Percentiles rank a stretch among this genome's conserved stretches.
Evolutionary conservation across 2,329 filamentous ascomycete genomes (phyloP).

Genomic region (Penicillium sp.): DNA sequence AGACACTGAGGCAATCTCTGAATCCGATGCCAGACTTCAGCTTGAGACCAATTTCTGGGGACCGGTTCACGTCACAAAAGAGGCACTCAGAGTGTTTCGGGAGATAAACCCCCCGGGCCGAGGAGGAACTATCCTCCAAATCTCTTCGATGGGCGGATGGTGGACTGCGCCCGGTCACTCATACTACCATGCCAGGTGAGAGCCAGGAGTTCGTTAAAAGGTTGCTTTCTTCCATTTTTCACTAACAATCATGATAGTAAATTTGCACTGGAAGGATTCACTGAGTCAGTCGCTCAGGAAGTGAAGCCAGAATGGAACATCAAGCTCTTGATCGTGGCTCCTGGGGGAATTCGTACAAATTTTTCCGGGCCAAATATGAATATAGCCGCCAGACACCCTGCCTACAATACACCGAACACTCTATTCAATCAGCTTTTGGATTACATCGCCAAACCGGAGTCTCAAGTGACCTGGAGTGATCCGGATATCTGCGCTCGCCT

Average conservation of each 20-base stretch:
- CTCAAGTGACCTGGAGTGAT: constrained; percentile 18
- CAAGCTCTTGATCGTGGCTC: constrained; percentile 33
- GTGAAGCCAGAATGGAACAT: constrained; percentile 50
- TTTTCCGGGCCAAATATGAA: constrained; percentile 9
- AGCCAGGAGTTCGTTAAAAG: no score
- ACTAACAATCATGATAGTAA: constrained; percentile 32
- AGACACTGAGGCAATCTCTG: constrained; percentile 57
- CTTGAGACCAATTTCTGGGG: constrained; percentile 67
- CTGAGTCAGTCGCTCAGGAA: constrained; percentile 52
- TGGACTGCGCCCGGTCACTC: constrained; percentile 39
- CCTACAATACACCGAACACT: constrained; percentile 6
- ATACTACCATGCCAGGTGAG: constrained; percentile 42
- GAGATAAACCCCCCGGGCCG: constrained; percentile 27
- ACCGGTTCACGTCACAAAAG: constrained; percentile 55
- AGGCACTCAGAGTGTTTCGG: constrained; percentile 30
- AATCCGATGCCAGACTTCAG: constrained; percentile 55
- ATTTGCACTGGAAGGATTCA: constrained; percentile 54
- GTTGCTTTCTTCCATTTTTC: no score
- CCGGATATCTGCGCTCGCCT: constrained; percentile 20
- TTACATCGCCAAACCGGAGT: constrained; percentile 14
- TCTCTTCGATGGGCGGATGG: constrained; percentile 58
- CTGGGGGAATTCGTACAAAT: constrained; percentile 24
- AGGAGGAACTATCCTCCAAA: constrained; percentile 60
- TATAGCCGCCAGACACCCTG: constrained; percentile 5
- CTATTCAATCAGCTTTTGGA: constrained; percentile 13